Evolutionary conservation across 2,329 filamentous ascomycete genomes (phyloP).

Genomic region (Ascomycota sp.): DNA sequence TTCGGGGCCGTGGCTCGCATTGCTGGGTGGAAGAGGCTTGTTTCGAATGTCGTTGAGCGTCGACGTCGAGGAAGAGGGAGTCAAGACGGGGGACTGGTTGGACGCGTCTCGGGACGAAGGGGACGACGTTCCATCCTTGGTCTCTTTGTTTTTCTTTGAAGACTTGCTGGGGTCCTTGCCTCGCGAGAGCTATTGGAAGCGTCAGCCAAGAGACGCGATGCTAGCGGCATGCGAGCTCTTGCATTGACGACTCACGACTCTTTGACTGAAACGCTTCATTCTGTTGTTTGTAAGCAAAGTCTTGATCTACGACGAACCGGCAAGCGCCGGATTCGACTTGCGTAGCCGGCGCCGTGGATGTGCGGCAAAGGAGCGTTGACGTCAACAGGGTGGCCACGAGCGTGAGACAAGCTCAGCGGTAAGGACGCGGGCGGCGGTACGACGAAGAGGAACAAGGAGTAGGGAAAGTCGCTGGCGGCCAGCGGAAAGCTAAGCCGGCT

Average conservation of each 20-base stretch:
- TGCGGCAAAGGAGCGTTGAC: too few relatives aligned
- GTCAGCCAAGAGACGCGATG: slow-evolving; percentile 1
- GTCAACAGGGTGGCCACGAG: too few relatives aligned
- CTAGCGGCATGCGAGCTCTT: too few relatives aligned
- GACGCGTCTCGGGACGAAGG: slow-evolving; percentile 37
- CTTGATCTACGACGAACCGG: too few relatives aligned
- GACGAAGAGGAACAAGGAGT: too few relatives aligned
- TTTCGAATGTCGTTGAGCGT: slow-evolving; percentile 67
- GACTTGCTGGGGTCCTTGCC: slow-evolving; percentile 74
- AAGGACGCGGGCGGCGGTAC: too few relatives aligned
- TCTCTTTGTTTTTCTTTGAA: slow-evolving; percentile 50
- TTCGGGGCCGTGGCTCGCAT: slow-evolving; percentile 20
- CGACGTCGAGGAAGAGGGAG: slow-evolving; percentile 74
- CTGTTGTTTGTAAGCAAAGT: too few relatives aligned
- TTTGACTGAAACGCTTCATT: slow-evolving; percentile 89
- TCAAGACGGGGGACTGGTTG: slow-evolving; percentile 40
- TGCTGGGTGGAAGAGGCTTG: slow-evolving; percentile 48
- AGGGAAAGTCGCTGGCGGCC: too few relatives aligned
- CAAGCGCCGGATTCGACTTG: too few relatives aligned
- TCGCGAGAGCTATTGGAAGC: slow-evolving; percentile 54
- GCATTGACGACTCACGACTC: slow-evolving; percentile 29
- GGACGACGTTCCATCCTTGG: slow-evolving; percentile 57
- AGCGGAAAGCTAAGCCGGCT: too few relatives aligned
- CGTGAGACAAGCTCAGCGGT: too few relatives aligned
- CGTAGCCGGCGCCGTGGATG: too few relatives aligned